These are phyloP conservation scores for Yamagishiella unicocca DNA, from an alignment of 139 green algal genomes.

Conservation along the genomic window DNA sequence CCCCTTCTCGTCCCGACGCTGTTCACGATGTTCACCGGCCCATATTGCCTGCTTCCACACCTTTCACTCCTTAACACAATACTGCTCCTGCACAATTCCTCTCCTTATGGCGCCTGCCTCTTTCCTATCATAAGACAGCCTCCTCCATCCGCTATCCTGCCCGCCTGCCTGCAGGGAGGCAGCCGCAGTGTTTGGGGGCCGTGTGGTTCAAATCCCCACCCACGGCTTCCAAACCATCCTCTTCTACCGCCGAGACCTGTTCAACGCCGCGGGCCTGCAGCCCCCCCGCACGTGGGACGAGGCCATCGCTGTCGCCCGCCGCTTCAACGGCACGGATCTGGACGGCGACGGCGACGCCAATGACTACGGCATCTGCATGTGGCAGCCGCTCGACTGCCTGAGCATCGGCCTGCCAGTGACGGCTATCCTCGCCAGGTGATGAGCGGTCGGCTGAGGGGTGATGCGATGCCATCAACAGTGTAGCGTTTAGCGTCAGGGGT, in stretches of 20 bases:
- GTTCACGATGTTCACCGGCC: background rate
- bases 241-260: constrained; percentile 12
- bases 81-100: background rate
- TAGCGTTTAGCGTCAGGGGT: no score
- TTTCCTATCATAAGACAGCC: background rate
- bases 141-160: background rate
- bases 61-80: background rate
- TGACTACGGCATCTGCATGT: constrained; percentile 28
- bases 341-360: background rate
- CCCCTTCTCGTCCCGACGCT: background rate
- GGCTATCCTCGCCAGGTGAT: constrained; percentile 2
- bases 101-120: background rate
- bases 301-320: background rate
- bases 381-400: background rate
- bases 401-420: background rate
- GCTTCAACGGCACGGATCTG: constrained; percentile 26
- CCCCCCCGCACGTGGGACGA: constrained; percentile 23
- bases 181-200: background rate
- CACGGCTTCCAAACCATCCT: background rate
- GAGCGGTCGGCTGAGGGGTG: no score
- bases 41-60: background rate
- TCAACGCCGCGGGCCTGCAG: background rate
- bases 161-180: background rate
- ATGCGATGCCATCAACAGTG: no score
- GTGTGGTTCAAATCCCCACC: background rate